Percentiles rank a stretch among this genome's conserved stretches.
Conservation (phyloP, 768 basidiomycete species). For the Termitomyces sp. region DNA sequence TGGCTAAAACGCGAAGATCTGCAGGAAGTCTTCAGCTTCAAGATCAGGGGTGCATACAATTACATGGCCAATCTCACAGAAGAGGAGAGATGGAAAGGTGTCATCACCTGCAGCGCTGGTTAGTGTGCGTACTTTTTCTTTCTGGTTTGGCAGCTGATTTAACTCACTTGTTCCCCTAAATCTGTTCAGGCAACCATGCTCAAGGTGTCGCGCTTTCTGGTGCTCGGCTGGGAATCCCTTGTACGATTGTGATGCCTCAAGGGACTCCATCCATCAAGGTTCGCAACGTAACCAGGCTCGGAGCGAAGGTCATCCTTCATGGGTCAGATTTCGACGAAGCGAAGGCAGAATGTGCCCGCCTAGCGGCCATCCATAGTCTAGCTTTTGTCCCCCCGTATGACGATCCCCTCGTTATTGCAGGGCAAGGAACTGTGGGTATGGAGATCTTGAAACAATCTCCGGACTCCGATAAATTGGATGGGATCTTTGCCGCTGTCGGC, state of each 20-base stretch:
- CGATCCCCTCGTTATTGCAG: slow-evolving; percentile 94
- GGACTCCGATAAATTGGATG: slow-evolving; percentile 71
- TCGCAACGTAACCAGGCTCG: slow-evolving; percentile 88
- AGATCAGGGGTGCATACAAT: slow-evolving; percentile 97
- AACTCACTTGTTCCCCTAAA: neutral
- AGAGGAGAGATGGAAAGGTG: slow-evolving; percentile 95
- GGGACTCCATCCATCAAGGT: slow-evolving; percentile 97
- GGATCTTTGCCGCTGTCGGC: slow-evolving; percentile 86
- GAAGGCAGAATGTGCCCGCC: slow-evolving; percentile 86
- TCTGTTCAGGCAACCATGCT: slow-evolving; percentile 85
- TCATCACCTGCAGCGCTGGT: slow-evolving; percentile 98
- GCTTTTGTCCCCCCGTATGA: slow-evolving; percentile 96
- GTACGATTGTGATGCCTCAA: slow-evolving; percentile 98
- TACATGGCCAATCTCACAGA: slow-evolving; percentile 88
- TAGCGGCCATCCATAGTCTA: slow-evolving; percentile 70
- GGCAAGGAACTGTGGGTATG: slow-evolving; percentile 92
- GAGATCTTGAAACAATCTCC: slow-evolving; percentile 90
- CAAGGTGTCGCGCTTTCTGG: slow-evolving; percentile 99
- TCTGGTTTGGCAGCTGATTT: slow-evolving; percentile 11
- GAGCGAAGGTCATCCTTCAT: slow-evolving; percentile 90
- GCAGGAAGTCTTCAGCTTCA: slow-evolving; percentile 98
- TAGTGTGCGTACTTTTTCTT: slow-evolving; percentile 48
- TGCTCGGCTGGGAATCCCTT: slow-evolving; percentile 78
- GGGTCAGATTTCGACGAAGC: slow-evolving; percentile 95
- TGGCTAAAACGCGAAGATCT: slow-evolving; percentile 97